Percentiles rank a stretch among this genome's conserved stretches.
phyloP scores from a whole-genome alignment of 768 basidiomycete genomes.

The Lentinula edodes region DNA sequence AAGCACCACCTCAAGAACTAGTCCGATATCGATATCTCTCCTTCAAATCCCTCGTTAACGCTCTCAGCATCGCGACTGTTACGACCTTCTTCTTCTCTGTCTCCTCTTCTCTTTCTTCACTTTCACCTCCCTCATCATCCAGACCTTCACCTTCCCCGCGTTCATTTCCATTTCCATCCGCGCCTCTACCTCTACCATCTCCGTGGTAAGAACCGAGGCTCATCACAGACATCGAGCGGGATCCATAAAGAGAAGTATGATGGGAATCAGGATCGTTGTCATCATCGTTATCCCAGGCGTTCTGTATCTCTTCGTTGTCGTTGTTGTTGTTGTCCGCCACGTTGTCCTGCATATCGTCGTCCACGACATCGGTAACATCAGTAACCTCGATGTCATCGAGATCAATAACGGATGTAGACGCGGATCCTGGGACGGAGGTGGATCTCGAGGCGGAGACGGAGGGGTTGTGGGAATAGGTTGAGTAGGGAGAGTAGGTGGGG shows the following conservation, averaged over 20 bases:
- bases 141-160: background rate
- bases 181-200: no score
- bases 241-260: no score
- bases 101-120: background rate
- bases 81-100: conserved; percentile 32
- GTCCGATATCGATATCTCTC: conserved; percentile 37
- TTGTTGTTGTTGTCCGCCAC: background rate
- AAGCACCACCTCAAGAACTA: background rate
- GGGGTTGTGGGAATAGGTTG: no score
- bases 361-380: no score
- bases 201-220: no score
- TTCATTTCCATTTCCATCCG: background rate
- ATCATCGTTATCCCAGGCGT: no score
- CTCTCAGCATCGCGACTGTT: conserved; percentile 63
- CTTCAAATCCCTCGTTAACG: conserved; percentile 50
- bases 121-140: background rate
- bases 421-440: background rate
- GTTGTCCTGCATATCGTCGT: background rate
- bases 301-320: background rate
- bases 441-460: background rate
- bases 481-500: no score
- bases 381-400: background rate
- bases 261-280: no score
- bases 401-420: background rate
- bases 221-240: no score